These are phyloP conservation scores for Candida wancherniae DNA, from an alignment of 805 yeast species.

Conservation along the genomic window DNA sequence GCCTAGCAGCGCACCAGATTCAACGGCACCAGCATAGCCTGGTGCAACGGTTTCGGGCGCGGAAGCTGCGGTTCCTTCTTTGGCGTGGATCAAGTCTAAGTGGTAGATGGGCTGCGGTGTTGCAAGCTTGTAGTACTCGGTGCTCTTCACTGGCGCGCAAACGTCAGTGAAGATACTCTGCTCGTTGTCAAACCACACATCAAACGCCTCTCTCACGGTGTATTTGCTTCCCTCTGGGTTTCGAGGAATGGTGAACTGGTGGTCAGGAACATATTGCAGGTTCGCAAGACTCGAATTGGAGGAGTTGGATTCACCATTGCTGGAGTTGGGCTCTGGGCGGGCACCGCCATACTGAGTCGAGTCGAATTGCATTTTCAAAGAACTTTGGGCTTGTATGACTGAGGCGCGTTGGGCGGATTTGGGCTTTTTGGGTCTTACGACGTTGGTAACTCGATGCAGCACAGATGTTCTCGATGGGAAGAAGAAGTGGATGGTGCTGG, in stretches of 20 bases:
- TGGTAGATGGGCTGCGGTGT: constrained; percentile 34
- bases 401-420: too few relatives aligned
- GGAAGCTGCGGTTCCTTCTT: constrained; percentile 1
- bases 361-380: background rate
- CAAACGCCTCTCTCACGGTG: constrained; percentile 48
- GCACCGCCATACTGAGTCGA: too few relatives aligned
- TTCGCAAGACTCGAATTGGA: too few relatives aligned
- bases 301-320: too few relatives aligned
- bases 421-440: too few relatives aligned
- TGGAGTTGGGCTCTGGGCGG: background rate
- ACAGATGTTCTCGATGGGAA: too few relatives aligned
- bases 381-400: constrained; percentile 1
- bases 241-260: constrained; percentile 23
- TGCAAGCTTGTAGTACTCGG: constrained; percentile 28
- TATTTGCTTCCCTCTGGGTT: constrained; percentile 43
- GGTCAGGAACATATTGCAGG: too few relatives aligned
- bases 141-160: constrained; percentile 9
- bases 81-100: constrained; percentile 25
- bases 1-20: background rate
- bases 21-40: background rate
- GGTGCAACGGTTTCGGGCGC: constrained; percentile 1
- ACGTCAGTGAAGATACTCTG: constrained; percentile 19
- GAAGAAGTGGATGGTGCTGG: too few relatives aligned
- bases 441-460: too few relatives aligned
- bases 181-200: constrained; percentile 42